These are phyloP conservation scores for Epicoccum sorghinum DNA, from an alignment of 2,329 filamentous ascomycete species.

Conservation along the genomic window DNA sequence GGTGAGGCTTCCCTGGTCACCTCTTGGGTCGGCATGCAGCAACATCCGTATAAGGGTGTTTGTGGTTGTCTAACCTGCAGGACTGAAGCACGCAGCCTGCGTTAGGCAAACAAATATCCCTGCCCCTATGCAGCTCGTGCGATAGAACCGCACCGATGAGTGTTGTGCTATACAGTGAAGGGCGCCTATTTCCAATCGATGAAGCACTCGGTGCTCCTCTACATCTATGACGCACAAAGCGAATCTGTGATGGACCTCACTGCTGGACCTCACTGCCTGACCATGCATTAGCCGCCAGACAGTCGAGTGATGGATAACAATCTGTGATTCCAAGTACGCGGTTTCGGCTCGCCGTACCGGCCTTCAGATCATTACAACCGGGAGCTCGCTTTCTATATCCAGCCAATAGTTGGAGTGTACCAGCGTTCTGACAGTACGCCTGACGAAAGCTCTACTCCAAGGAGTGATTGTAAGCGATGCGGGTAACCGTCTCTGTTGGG, in stretches of 20 bases:
- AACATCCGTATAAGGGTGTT: conserved; percentile 1
- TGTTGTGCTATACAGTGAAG: not conserved
- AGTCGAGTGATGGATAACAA: too few relatives aligned
- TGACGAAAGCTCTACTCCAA: not conserved
- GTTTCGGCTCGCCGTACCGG: not conserved
- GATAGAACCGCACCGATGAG: not conserved
- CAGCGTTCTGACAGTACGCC: not conserved
- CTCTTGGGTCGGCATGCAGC: not conserved
- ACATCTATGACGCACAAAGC: too few relatives aligned
- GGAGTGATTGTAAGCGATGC: too few relatives aligned
- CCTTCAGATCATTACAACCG: not conserved
- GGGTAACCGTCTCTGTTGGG: too few relatives aligned
- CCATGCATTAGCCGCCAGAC: too few relatives aligned
- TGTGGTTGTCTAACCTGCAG: conserved; percentile 1
- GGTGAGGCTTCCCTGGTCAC: conserved; percentile 8
- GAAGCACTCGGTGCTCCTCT: not conserved
- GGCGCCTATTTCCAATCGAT: not conserved
- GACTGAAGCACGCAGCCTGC: not conserved
- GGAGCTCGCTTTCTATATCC: not conserved
- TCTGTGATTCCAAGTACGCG: too few relatives aligned
- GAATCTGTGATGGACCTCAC: not conserved
- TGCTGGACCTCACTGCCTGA: not conserved
- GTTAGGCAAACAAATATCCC: conserved; percentile 10
- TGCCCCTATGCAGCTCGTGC: conserved; percentile 9
- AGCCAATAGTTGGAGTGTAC: not conserved